Conservation (phyloP, 1,139 yeast species). For the Diutina siamensis region DNA sequence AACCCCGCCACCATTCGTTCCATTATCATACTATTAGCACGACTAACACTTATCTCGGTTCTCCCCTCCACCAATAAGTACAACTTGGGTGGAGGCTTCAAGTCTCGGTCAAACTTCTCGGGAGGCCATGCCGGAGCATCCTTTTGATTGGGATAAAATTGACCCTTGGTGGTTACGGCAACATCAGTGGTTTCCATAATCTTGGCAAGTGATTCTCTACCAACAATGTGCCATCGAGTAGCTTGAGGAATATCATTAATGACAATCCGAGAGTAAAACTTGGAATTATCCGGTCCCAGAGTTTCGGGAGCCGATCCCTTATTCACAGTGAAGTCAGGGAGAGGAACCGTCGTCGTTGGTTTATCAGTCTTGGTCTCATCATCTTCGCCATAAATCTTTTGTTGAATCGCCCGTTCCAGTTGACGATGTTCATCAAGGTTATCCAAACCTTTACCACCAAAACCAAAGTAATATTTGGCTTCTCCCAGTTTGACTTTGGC, state of each 20-base stretch:
- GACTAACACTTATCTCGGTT: constrained; percentile 48
- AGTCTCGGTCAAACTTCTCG: constrained; percentile 21
- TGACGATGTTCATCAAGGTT: constrained; percentile 64
- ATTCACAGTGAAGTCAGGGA: constrained; percentile 38
- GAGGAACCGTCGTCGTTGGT: constrained; percentile 7
- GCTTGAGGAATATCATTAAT: constrained; percentile 82
- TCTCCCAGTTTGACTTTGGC: constrained; percentile 59
- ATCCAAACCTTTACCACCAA: constrained; percentile 89
- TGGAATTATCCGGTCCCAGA: constrained; percentile 50
- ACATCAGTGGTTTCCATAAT: constrained; percentile 66
- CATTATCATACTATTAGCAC: constrained; percentile 56
- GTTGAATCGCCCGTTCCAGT: constrained; percentile 39
- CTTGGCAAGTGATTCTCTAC: constrained; percentile 50
- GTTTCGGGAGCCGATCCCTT: constrained; percentile 51
- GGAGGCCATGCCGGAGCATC: constrained; percentile 30
- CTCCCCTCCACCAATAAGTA: constrained; percentile 73
- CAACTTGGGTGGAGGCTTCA: constrained; percentile 58
- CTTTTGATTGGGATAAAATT: constrained; percentile 45
- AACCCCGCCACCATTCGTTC: constrained; percentile 52
- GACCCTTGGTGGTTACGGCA: constrained; percentile 77
- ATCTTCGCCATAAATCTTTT: constrained; percentile 22
- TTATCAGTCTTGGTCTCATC: constrained; percentile 4
- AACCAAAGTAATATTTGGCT: constrained; percentile 62
- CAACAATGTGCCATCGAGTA: constrained; percentile 76
- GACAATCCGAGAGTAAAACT: constrained; percentile 59